Percentiles rank a stretch among this genome's conserved stretches.
phyloP scores from a whole-genome alignment of 2,329 filamentous ascomycete species.

The Pleoardoris graminearum region DNA sequence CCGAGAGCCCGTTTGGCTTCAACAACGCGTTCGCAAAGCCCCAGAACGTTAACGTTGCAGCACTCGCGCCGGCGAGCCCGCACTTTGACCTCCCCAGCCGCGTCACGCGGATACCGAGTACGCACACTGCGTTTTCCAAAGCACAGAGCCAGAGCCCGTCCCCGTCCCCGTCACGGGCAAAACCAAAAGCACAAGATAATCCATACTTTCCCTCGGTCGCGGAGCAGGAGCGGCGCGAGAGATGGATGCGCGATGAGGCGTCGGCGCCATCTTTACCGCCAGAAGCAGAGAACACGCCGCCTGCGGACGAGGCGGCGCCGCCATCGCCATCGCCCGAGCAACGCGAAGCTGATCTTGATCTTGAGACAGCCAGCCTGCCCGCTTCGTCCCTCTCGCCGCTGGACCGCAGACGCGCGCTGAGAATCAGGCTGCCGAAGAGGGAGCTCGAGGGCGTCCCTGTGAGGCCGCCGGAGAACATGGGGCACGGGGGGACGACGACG shows the following conservation, averaged over 20 bases:
- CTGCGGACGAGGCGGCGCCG: background rate
- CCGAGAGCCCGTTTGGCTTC: constrained; percentile 1
- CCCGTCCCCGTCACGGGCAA: no score
- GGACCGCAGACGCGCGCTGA: background rate
- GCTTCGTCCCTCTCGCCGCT: background rate
- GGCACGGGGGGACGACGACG: background rate
- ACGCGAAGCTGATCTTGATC: background rate
- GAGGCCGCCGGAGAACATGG: background rate
- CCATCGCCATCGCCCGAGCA: background rate
- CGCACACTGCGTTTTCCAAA: no score
- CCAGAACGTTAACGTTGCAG: background rate
- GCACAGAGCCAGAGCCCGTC: no score
- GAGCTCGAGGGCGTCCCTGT: background rate
- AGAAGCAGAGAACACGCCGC: background rate
- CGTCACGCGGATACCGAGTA: background rate
- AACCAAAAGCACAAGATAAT: background rate
- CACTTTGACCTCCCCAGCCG: background rate
- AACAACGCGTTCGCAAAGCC: background rate
- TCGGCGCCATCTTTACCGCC: background rate
- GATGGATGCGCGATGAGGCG: background rate
- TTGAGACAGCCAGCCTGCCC: no score
- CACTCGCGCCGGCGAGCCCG: background rate
- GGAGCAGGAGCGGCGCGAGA: background rate
- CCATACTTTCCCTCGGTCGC: constrained; percentile 1
- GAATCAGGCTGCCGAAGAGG: background rate